Evolutionary conservation across 768 basidiomycete genomes (phyloP).

Genomic region (Mrakia frigida): DNA sequence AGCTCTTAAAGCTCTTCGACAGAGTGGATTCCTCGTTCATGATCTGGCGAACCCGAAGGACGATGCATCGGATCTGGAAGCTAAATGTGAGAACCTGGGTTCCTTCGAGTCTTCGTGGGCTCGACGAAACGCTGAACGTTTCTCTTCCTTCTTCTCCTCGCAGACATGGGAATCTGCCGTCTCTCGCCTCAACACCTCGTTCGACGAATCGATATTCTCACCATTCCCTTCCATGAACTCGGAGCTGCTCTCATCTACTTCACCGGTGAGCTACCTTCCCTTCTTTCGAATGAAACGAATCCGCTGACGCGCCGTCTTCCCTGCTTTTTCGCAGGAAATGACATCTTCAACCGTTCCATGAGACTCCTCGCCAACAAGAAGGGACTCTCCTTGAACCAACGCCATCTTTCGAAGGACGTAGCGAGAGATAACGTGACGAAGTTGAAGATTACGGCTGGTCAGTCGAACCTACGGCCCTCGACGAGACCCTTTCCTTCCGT

Average conservation of each 20-base stretch:
- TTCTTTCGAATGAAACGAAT: too few species aligned
- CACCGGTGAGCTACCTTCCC: constrained; percentile 56
- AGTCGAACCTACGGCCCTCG: constrained; percentile 48
- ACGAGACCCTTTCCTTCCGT: not conserved
- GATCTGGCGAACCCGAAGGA: constrained; percentile 67
- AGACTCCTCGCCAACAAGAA: constrained; percentile 72
- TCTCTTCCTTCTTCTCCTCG: not conserved
- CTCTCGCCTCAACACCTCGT: constrained; percentile 50
- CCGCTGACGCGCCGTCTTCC: too few species aligned
- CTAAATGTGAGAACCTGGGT: constrained; percentile 54
- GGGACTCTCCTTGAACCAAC: constrained; percentile 83
- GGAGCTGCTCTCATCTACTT: constrained; percentile 85
- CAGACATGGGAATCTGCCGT: constrained; percentile 64
- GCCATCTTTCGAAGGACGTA: constrained; percentile 68
- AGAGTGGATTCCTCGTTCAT: constrained; percentile 64
- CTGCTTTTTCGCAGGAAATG: constrained; percentile 44
- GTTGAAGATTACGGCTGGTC: constrained; percentile 55
- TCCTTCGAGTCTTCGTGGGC: too few species aligned
- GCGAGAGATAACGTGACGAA: constrained; percentile 63
- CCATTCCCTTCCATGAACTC: not conserved
- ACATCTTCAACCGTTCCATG: constrained; percentile 73
- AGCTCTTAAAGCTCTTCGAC: constrained; percentile 57
- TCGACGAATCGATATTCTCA: constrained; percentile 56
- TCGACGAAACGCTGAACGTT: not conserved
- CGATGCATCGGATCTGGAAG: constrained; percentile 63